Conservation (phyloP, 2,329 filamentous ascomycete species). For the Aspergillus sp. region DNA sequence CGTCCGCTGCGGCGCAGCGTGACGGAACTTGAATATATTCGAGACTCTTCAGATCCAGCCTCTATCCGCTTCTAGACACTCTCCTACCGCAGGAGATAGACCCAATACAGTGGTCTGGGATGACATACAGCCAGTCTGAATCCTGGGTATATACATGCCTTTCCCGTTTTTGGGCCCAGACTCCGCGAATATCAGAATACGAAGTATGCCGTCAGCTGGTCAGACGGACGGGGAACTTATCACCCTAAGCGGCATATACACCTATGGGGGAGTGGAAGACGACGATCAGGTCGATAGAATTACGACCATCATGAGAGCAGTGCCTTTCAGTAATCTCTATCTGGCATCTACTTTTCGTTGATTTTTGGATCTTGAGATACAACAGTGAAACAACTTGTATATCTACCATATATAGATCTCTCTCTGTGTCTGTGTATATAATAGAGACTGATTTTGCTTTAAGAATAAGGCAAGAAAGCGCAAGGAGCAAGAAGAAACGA, state of each 20-base stretch:
- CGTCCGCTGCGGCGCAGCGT: too few species aligned
- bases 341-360: neutral
- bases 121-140: too few species aligned
- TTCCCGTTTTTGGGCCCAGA: too few species aligned
- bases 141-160: too few species aligned
- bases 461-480: neutral
- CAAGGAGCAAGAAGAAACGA: neutral
- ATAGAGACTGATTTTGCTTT: neutral
- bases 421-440: neutral
- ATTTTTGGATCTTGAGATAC: neutral
- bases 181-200: too few species aligned
- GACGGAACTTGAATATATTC: too few species aligned
- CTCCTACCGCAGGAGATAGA: too few species aligned
- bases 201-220: too few species aligned
- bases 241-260: neutral
- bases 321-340: neutral
- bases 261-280: neutral
- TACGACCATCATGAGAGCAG: conserved; percentile 10
- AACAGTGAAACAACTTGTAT: neutral
- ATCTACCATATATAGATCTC: neutral
- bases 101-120: too few species aligned
- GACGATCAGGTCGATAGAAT: conserved; percentile 7
- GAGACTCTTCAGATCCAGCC: too few species aligned
- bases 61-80: too few species aligned
- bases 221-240: neutral